These are phyloP conservation scores for Cavenderia fasciculata DNA, from an alignment of 78 protist species.

Conservation along the genomic window DNA sequence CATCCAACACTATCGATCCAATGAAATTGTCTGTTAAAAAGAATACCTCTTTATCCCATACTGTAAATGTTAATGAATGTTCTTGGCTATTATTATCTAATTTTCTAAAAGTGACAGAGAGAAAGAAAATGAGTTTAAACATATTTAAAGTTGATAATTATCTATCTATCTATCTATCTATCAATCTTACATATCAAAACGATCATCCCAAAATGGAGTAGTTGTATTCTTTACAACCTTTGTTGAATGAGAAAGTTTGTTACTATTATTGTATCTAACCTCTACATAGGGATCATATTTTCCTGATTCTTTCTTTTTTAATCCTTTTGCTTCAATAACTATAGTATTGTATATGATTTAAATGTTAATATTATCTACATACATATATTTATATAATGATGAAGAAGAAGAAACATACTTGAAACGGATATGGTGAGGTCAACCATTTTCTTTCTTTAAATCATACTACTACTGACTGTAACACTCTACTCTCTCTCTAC, in stretches of 20 bases:
- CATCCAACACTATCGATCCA: slow-evolving; percentile 9
- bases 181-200: slow-evolving; percentile 14
- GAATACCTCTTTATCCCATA: slow-evolving; percentile 56
- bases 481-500: too few species aligned
- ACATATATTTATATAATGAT: too few species aligned
- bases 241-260: neutral
- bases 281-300: slow-evolving; percentile 49
- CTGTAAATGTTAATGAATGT: neutral
- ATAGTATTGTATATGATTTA: too few species aligned
- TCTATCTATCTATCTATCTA: too few species aligned
- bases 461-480: too few species aligned
- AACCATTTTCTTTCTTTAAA: too few species aligned
- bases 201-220: slow-evolving; percentile 32
- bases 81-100: too few species aligned
- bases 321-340: slow-evolving; percentile 47
- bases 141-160: too few species aligned
- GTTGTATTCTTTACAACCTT: slow-evolving; percentile 8
- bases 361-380: neutral
- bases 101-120: neutral
- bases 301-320: slow-evolving; percentile 3
- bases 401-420: neutral
- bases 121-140: neutral
- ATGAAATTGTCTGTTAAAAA: slow-evolving; percentile 22
- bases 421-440: too few species aligned
- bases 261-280: slow-evolving; percentile 12